These are phyloP conservation scores for Pichia sporocuriosa DNA, from an alignment of 805 yeast species.

Conservation along the genomic window DNA sequence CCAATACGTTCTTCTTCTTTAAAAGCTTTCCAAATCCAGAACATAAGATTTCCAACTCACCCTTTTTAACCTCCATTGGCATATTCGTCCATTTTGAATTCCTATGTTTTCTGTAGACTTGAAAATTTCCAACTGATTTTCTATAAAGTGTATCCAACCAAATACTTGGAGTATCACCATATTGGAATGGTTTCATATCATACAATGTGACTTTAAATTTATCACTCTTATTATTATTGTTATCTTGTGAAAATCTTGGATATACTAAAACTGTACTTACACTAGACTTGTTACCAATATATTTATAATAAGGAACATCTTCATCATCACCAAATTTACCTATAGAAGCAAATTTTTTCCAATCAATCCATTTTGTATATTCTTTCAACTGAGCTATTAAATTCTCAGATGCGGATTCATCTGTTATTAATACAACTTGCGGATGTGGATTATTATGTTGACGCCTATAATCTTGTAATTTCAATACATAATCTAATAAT, in stretches of 20 bases:
- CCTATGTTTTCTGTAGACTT: slow-evolving; percentile 19
- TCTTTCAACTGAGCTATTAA: slow-evolving; percentile 46
- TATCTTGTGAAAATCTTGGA: slow-evolving; percentile 15
- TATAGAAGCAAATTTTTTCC: slow-evolving; percentile 25
- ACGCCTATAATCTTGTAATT: slow-evolving; percentile 28
- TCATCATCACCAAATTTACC: slow-evolving; percentile 21
- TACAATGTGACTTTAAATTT: slow-evolving; percentile 19
- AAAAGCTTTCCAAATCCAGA: slow-evolving; percentile 21
- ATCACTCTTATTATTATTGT: slow-evolving; percentile 1
- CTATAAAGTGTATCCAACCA: slow-evolving; percentile 23
- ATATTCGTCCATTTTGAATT: slow-evolving; percentile 16
- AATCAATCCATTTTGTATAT: slow-evolving; percentile 43
- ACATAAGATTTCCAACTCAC: slow-evolving; percentile 22
- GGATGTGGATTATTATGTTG: slow-evolving; percentile 29
- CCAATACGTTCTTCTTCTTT: slow-evolving; percentile 11
- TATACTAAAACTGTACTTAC: slow-evolving; percentile 21
- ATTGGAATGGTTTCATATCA: slow-evolving; percentile 23
- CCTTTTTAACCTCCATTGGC: slow-evolving; percentile 12
- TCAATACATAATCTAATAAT: slow-evolving; percentile 27
- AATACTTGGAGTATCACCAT: slow-evolving; percentile 15
- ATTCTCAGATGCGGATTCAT: slow-evolving; percentile 30
- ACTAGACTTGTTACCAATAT: slow-evolving; percentile 20
- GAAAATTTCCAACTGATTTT: slow-evolving; percentile 19
- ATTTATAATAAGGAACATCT: slow-evolving; percentile 19
- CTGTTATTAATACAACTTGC: slow-evolving; percentile 24